Evolutionary conservation across 1,284 basidiomycete species (phyloP).

Genomic region (Leccinum subrobustum): DNA sequence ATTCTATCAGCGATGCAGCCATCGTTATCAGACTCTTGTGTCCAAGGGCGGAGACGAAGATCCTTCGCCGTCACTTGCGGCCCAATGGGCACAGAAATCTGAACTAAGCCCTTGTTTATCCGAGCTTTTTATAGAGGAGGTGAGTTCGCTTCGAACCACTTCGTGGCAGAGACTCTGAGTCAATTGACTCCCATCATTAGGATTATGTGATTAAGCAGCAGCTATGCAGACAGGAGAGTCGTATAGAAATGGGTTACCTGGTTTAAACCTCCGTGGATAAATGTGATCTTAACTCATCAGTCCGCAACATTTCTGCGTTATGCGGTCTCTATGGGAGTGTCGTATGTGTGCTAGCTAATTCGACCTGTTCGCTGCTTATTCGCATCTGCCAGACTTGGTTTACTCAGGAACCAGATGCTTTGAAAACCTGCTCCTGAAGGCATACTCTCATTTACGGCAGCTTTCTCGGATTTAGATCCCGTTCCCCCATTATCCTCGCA

Average conservation of each 20-base stretch:
- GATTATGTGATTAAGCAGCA: slow-evolving; percentile 47
- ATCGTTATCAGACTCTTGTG: slow-evolving; percentile 79
- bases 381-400: slow-evolving; percentile 77
- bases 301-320: too few relatives aligned
- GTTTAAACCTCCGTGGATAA: slow-evolving; percentile 51
- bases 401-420: slow-evolving; percentile 58
- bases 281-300: slow-evolving; percentile 68
- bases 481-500: slow-evolving; percentile 49
- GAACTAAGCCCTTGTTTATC: slow-evolving; percentile 75
- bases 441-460: slow-evolving; percentile 49
- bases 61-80: slow-evolving; percentile 60
- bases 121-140: slow-evolving; percentile 50
- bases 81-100: slow-evolving; percentile 83
- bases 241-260: slow-evolving; percentile 70
- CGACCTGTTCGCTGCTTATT: slow-evolving; percentile 7
- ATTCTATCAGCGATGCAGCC: slow-evolving; percentile 93
- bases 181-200: slow-evolving; percentile 26
- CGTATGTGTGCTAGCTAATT: slow-evolving; percentile 46
- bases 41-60: slow-evolving; percentile 40
- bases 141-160: slow-evolving; percentile 27
- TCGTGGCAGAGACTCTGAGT: slow-evolving; percentile 4
- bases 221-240: slow-evolving; percentile 72
- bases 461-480: slow-evolving; percentile 46
- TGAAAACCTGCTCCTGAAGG: slow-evolving; percentile 69
- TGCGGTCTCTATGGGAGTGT: slow-evolving; percentile 41